These are phyloP conservation scores for Aspergillus cristatus DNA, from an alignment of 495 filamentous ascomycete genomes.

Conservation along the genomic window DNA sequence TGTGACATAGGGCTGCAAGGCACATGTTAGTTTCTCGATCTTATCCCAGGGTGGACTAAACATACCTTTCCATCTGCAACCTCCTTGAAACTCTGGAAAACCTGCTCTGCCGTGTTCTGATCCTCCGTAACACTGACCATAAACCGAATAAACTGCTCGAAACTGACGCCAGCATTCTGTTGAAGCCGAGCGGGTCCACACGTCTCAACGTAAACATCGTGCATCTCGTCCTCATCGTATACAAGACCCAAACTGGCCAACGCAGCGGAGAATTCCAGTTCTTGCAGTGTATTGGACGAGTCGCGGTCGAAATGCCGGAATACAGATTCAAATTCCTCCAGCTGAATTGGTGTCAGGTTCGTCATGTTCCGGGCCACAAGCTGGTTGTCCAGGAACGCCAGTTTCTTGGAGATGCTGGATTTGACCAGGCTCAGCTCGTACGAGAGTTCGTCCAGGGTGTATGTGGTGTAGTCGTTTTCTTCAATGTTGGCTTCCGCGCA, in stretches of 20 bases:
- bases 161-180: slow-evolving; percentile 61
- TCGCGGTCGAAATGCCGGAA: slow-evolving; percentile 98
- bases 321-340: slow-evolving; percentile 96
- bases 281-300: slow-evolving; percentile 77
- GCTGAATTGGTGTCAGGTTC: slow-evolving; percentile 92
- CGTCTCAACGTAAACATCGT: slow-evolving; percentile 77
- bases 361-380: slow-evolving; percentile 97
- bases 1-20: slow-evolving; percentile 74
- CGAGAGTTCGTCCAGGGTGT: slow-evolving; percentile 88
- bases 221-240: slow-evolving; percentile 95
- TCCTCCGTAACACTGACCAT: slow-evolving; percentile 99
- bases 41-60: too few species aligned
- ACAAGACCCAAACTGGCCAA: slow-evolving; percentile 88
- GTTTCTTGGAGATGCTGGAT: slow-evolving; percentile 84
- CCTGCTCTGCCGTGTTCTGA: slow-evolving; percentile 95
- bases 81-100: slow-evolving; percentile 92
- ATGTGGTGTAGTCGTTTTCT: slow-evolving; percentile 97
- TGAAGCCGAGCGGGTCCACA: slow-evolving; percentile 40
- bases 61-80: slow-evolving; percentile 90
- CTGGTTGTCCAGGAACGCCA: slow-evolving; percentile 95
- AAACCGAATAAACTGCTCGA: slow-evolving; percentile 97
- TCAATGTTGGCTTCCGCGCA: slow-evolving; percentile 96
- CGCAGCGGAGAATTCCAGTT: slow-evolving; percentile 91
- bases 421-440: slow-evolving; percentile 91
- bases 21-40: too few species aligned